A percentile compares a stretch with the other conserved stretches of the same genome.
phyloP scores from a whole-genome alignment of 1,139 yeast species.

The Yamadazyma dushanensis region DNA sequence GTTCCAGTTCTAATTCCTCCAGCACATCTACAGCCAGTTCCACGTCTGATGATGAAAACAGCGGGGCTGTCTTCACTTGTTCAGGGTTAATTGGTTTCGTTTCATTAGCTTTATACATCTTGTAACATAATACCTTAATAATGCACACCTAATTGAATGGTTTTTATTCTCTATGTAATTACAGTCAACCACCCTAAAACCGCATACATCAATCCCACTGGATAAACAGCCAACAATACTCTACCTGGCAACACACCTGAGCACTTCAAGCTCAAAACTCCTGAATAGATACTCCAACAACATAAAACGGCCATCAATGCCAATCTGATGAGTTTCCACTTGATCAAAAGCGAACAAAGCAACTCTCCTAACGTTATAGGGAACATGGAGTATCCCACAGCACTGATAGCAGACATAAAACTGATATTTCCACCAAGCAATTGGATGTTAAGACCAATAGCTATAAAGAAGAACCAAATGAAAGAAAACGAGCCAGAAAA shows the following conservation, averaged over 20 bases:
- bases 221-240: conserved; percentile 72
- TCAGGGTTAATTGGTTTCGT: background rate
- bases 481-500: conserved; percentile 50
- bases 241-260: conserved; percentile 72
- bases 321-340: conserved; percentile 56
- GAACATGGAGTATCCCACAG: conserved; percentile 79
- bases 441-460: conserved; percentile 69
- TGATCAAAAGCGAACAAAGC: conserved; percentile 53
- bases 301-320: conserved; percentile 53
- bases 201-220: conserved; percentile 73
- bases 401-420: conserved; percentile 77
- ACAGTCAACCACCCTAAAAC: conserved; percentile 79
- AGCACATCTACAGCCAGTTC: conserved; percentile 2
- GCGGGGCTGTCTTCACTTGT: conserved; percentile 12
- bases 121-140: background rate
- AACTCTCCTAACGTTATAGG: conserved; percentile 71
- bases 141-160: background rate
- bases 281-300: conserved; percentile 72
- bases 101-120: conserved; percentile 1
- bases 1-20: conserved; percentile 3
- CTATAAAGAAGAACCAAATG: conserved; percentile 57
- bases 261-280: conserved; percentile 64
- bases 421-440: conserved; percentile 69
- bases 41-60: conserved; percentile 7
- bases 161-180: conserved; percentile 54